phyloP scores from a whole-genome alignment of 163 green algal genomes.

The Prototheca wickerhamii region DNA sequence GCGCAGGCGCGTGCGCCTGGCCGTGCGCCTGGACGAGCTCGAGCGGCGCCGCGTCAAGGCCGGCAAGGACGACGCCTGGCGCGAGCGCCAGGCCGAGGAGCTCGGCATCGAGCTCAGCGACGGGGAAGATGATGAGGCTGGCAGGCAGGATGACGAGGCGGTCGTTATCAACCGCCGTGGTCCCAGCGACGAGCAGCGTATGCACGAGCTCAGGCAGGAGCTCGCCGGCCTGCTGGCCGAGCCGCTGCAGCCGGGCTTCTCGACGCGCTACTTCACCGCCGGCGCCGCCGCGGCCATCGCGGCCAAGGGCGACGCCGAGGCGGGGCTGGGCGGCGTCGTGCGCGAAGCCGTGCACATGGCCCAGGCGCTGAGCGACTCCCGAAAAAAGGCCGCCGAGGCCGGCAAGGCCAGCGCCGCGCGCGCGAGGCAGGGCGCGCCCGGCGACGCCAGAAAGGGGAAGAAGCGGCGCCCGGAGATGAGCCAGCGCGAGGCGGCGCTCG shows the following conservation, averaged over 20 bases:
- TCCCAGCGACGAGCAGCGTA: slow-evolving; percentile 4
- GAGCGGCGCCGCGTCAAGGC: slow-evolving; percentile 53
- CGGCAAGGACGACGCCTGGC: slow-evolving; percentile 51
- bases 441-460: neutral
- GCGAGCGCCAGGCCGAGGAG: slow-evolving; percentile 38
- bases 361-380: neutral
- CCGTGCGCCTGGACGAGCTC: slow-evolving; percentile 59
- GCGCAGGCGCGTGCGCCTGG: slow-evolving; percentile 47
- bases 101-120: slow-evolving; percentile 43
- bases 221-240: slow-evolving; percentile 50
- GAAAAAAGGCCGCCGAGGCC: neutral
- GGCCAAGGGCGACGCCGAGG: neutral
- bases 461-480: neutral
- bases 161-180: neutral
- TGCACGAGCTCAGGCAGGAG: slow-evolving; percentile 21
- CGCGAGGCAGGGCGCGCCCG: neutral
- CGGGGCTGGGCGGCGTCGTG: neutral
- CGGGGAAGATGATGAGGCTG: slow-evolving; percentile 30
- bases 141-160: neutral
- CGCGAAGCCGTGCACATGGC: neutral
- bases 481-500: neutral
- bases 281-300: slow-evolving; percentile 31
- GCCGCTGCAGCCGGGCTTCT: slow-evolving; percentile 58
- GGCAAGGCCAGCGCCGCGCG: neutral
- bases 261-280: slow-evolving; percentile 62